phyloP scores from a whole-genome alignment of 2,329 filamentous ascomycete genomes.

The Xylariaceae sp. region DNA sequence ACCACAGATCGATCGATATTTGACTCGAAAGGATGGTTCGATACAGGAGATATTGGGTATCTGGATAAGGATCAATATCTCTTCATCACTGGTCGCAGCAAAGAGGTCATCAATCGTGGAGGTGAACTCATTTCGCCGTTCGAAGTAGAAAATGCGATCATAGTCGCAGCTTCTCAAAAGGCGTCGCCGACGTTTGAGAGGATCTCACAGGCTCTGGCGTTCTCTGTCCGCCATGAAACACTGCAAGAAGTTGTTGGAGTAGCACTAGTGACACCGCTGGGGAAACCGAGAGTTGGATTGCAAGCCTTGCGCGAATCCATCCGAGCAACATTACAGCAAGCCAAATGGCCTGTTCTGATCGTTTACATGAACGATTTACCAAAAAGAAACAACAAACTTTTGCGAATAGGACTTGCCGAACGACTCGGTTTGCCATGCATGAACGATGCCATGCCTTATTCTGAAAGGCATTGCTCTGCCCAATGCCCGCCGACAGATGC shows the following conservation, averaged over 20 bases:
- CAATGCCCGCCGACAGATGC: conserved; percentile 48
- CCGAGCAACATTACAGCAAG: conserved; percentile 46
- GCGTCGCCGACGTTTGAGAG: conserved; percentile 45
- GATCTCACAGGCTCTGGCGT: conserved; percentile 49
- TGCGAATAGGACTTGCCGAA: conserved; percentile 51
- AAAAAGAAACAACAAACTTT: conserved; percentile 56
- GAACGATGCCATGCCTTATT: conserved; percentile 42
- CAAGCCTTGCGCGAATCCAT: conserved; percentile 47
- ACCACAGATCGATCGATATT: conserved; percentile 45
- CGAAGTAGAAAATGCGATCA: conserved; percentile 56
- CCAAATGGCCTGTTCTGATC: conserved; percentile 51
- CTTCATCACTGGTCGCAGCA: conserved; percentile 54
- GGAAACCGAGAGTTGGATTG: conserved; percentile 44
- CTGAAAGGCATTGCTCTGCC: conserved; percentile 49
- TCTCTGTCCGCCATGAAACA: conserved; percentile 51
- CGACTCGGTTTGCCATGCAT: conserved; percentile 44
- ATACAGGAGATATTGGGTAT: conserved; percentile 54
- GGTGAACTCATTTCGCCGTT: conserved; percentile 59
- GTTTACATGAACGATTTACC: conserved; percentile 56
- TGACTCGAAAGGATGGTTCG: conserved; percentile 49
- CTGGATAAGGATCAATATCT: conserved; percentile 50
- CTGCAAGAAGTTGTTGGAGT: conserved; percentile 56
- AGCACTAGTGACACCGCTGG: conserved; percentile 47
- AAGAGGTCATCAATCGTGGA: conserved; percentile 57
- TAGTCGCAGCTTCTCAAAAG: conserved; percentile 42